A percentile compares a stretch with the other conserved stretches of the same genome.
Evolutionary conservation across 768 basidiomycete genomes (phyloP).

Genomic region (Boletellus emodensis): DNA sequence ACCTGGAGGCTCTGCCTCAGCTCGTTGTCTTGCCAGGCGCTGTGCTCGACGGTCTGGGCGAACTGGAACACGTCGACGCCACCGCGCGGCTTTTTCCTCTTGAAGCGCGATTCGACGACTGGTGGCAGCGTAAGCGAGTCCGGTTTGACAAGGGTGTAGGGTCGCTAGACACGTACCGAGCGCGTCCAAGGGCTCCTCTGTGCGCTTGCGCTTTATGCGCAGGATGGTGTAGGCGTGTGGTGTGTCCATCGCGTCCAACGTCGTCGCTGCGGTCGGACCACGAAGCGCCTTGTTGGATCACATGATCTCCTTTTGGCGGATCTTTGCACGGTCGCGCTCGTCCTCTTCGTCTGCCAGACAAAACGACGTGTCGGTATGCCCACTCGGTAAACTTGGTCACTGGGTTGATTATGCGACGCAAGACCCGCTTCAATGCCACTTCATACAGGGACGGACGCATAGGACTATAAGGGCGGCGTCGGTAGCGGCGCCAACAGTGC

Average conservation of each 20-base stretch:
- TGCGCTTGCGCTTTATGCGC: conserved; percentile 79
- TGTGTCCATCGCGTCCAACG: conserved; percentile 16
- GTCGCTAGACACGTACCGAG: conserved; percentile 47
- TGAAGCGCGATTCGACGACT: conserved; percentile 63
- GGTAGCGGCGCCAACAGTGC: too few relatives aligned
- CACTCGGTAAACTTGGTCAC: too few relatives aligned
- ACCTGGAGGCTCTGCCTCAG: conserved; percentile 63
- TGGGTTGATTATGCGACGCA: too few relatives aligned
- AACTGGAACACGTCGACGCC: conserved; percentile 69
- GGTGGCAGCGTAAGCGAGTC: conserved; percentile 10
- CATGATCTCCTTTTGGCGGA: conserved; percentile 4
- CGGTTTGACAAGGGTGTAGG: conserved; percentile 9
- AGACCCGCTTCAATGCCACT: too few relatives aligned
- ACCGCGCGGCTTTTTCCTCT: conserved; percentile 58
- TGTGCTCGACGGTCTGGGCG: conserved; percentile 71
- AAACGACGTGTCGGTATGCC: too few relatives aligned
- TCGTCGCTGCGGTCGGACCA: conserved; percentile 1
- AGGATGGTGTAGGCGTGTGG: conserved; percentile 62
- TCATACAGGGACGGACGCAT: too few relatives aligned
- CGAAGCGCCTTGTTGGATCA: conserved; percentile 2
- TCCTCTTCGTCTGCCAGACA: too few relatives aligned
- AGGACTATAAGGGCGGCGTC: too few relatives aligned
- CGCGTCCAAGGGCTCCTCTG: conserved; percentile 79
- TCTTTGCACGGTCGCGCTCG: too few relatives aligned
- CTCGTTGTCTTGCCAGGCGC: conserved; percentile 61